Conservation (phyloP, 805 yeast genomes). For the Barnettozyma californica region DNA sequence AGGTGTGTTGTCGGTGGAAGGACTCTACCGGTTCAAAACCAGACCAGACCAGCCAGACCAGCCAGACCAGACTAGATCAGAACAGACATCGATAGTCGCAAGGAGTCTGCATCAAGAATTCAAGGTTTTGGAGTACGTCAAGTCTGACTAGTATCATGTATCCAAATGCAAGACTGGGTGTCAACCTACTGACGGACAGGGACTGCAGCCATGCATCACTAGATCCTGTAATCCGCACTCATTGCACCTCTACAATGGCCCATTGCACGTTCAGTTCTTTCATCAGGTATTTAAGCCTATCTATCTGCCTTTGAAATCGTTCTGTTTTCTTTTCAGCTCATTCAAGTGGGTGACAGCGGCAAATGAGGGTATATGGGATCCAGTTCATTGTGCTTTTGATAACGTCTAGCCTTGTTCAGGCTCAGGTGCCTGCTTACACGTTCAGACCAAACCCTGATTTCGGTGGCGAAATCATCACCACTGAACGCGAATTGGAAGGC, state of each 20-base stretch:
- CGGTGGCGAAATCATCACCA: conserved; percentile 17
- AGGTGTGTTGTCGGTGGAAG: too few relatives aligned
- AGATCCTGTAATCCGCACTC: neutral
- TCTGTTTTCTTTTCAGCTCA: neutral
- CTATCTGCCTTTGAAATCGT: neutral
- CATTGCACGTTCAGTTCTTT: neutral
- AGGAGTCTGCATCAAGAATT: too few relatives aligned
- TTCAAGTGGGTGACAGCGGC: neutral
- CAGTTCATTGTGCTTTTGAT: neutral
- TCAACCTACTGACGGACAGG: neutral
- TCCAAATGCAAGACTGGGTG: neutral
- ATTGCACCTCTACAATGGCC: neutral
- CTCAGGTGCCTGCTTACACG: conserved; percentile 13
- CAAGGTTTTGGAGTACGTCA: neutral
- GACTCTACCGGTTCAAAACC: too few relatives aligned
- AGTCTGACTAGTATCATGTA: neutral
- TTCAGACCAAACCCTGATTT: conserved; percentile 19
- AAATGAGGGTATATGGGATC: neutral
- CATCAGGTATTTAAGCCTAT: neutral
- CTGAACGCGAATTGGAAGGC: conserved; percentile 12
- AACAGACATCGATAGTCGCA: neutral
- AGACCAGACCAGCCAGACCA: too few relatives aligned
- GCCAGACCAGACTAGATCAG: neutral
- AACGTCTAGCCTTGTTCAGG: neutral
- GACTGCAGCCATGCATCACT: neutral